A percentile compares a stretch with the other conserved stretches of the same genome.
phyloP scores from a whole-genome alignment of 257 asterid species.

The Gynochthodes officinalis region DNA sequence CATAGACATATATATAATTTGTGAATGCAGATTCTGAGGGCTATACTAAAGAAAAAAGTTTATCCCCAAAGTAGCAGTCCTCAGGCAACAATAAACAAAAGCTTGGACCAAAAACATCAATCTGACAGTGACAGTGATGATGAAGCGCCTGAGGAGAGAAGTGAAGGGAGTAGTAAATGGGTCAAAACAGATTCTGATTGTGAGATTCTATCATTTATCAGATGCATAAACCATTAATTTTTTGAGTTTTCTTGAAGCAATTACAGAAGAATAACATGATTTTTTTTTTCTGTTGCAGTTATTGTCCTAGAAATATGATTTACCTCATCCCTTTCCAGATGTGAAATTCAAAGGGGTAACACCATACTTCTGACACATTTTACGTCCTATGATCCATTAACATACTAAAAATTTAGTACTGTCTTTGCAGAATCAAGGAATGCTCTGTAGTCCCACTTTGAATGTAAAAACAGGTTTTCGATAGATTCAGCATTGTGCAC shows the following conservation, averaged over 20 bases:
- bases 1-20: neutral
- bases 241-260: neutral
- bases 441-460: neutral
- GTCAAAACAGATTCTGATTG: conserved; percentile 85
- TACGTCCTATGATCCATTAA: neutral
- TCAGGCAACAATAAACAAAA: conserved; percentile 34
- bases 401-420: neutral
- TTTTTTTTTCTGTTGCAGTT: conserved; percentile 40
- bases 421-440: neutral
- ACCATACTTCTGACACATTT: neutral
- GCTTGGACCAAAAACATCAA: conserved; percentile 32
- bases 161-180: conserved; percentile 62
- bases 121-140: conserved; percentile 32
- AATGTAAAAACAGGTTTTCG: conserved; percentile 10
- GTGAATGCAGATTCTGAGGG: conserved; percentile 53
- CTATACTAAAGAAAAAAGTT: conserved; percentile 62
- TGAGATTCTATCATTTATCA: conserved; percentile 26
- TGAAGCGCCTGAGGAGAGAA: conserved; percentile 25
- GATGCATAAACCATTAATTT: neutral
- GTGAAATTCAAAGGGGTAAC: conserved; percentile 23
- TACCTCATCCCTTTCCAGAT: conserved; percentile 14
- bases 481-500: neutral
- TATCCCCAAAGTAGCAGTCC: conserved; percentile 54
- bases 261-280: neutral
- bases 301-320: conserved; percentile 78